Evolutionary conservation across 768 basidiomycete species (phyloP).

Genomic region (Russula foetens): DNA sequence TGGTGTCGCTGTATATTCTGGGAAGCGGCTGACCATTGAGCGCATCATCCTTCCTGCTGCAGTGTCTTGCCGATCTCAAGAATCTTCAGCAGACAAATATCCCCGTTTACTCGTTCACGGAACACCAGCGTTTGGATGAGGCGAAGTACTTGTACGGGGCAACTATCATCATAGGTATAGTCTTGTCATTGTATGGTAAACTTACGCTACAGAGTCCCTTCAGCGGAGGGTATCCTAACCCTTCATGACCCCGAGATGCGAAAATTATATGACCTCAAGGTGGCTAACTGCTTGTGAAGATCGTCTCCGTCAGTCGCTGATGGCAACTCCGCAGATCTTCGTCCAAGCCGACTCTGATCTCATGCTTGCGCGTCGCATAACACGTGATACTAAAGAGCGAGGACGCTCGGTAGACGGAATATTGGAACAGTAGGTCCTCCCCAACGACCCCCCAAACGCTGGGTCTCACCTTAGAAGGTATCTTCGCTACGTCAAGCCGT

Average conservation of each 20-base stretch:
- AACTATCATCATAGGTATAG: conserved; percentile 75
- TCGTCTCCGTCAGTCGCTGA: neutral
- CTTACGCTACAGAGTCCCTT: neutral
- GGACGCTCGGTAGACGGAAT: conserved; percentile 81
- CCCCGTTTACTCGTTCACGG: conserved; percentile 88
- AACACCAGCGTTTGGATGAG: conserved; percentile 76
- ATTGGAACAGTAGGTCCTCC: conserved; percentile 64
- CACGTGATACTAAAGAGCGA: conserved; percentile 81
- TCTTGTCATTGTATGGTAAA: neutral
- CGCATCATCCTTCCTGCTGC: neutral
- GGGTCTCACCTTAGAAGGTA: conserved; percentile 43
- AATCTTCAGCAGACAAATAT: conserved; percentile 78
- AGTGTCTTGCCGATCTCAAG: conserved; percentile 87
- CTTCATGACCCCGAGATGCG: conserved; percentile 74
- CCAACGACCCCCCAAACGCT: neutral
- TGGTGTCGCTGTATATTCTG: conserved; percentile 24
- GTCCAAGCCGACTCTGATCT: conserved; percentile 93
- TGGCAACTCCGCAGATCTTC: conserved; percentile 46
- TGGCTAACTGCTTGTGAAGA: conserved; percentile 20
- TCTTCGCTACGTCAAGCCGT: conserved; percentile 89
- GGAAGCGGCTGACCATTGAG: neutral
- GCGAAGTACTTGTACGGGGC: conserved; percentile 90
- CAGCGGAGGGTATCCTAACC: conserved; percentile 89
- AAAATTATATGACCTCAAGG: conserved; percentile 87
- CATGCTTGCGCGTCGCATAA: conserved; percentile 91